Evolutionary conservation across 1,284 basidiomycete genomes (phyloP).

Genomic region (Cryptococcus neoformans): DNA sequence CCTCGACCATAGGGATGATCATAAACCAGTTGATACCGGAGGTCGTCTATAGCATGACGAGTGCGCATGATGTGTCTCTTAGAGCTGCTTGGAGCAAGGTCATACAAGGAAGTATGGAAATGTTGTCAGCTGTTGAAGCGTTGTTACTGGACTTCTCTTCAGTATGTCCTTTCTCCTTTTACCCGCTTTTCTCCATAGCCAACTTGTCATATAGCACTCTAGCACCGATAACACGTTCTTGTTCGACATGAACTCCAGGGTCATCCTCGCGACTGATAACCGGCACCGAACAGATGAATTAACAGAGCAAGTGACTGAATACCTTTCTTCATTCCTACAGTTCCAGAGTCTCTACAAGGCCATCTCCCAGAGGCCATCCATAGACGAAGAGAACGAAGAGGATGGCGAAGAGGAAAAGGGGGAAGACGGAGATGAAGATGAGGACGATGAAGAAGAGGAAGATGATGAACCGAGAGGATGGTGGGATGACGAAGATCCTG

Average conservation of each 20-base stretch:
- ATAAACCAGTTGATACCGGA: conserved; percentile 43
- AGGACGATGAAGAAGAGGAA: conserved; percentile 18
- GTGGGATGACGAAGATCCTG: conserved; percentile 43
- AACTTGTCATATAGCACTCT: conserved; percentile 60
- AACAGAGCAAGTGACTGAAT: conserved; percentile 86
- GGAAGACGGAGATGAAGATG: conserved; percentile 1
- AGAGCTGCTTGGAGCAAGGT: conserved; percentile 56
- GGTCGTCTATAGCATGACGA: conserved; percentile 55
- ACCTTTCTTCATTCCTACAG: conserved; percentile 79
- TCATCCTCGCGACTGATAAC: conserved; percentile 85
- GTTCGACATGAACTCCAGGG: conserved; percentile 79
- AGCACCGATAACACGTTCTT: conserved; percentile 89
- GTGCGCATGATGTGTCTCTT: conserved; percentile 55
- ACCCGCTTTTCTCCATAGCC: neutral
- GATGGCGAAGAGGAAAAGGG: conserved; percentile 1
- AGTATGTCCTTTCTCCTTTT: conserved; percentile 28
- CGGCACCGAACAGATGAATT: conserved; percentile 62
- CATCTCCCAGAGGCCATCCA: conserved; percentile 18
- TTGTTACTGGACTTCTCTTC: conserved; percentile 52
- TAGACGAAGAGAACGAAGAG: neutral
- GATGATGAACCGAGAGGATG: conserved; percentile 26
- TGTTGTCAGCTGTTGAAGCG: conserved; percentile 50
- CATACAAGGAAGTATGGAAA: conserved; percentile 53
- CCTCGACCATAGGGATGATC: conserved; percentile 28
- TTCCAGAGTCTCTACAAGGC: conserved; percentile 83